Base-by-base conservation (phyloP, 345 rosid genomes). In the Syzygium grande region DNA sequence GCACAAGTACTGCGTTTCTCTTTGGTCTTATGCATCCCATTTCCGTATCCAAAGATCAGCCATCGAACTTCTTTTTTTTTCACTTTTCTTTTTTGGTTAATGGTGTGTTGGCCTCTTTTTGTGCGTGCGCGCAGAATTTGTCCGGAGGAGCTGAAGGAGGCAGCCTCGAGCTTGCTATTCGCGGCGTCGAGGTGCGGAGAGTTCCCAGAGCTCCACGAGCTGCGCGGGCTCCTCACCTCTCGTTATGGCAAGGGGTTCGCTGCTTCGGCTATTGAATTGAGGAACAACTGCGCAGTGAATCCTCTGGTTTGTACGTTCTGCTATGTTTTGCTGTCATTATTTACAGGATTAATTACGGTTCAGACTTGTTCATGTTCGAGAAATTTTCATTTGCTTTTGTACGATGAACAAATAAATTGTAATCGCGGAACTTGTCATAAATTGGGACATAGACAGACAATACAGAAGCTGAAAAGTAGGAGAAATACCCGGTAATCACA, bases 111-210 rank as follows among this genome's bases (percentile, higher is more conserved):
- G 84, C 61, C 23, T 1, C 38, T 58, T 29, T 21, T 56, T 46
- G 86, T 87, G 49, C 46, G 46, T 73, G 41, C 30, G 85, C 86
- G 61, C 88, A 94, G 98, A 88, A 95, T 49, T 23, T 98, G 99
- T 49, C 99, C 99, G 43, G 93, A 92, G 34, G 99, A 98, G 90
- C 89, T 96, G 89, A 89, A 90, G 53, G 99, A 96, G 92, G 94
- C 98, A 55, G 89, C 95, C 30, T 93, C 98, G 7, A 91, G 94
- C 51, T 92, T 98, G 94, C 88, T 94, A 54, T 96, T 89, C 68
- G 97, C 96, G 4, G 94, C 99, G 51, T 92, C 97, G 1, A 94
- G 99, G 85, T 94, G 97, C 19, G 98, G 99, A 2, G 99, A 98
- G 4, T 95, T 96, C 86, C 99, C 99, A 12, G 99, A 98, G 93